Percentiles rank a stretch among this genome's conserved stretches.
Conservation (phyloP, 2,329 filamentous ascomycete genomes). For the Colletotrichum euphorbiae region DNA sequence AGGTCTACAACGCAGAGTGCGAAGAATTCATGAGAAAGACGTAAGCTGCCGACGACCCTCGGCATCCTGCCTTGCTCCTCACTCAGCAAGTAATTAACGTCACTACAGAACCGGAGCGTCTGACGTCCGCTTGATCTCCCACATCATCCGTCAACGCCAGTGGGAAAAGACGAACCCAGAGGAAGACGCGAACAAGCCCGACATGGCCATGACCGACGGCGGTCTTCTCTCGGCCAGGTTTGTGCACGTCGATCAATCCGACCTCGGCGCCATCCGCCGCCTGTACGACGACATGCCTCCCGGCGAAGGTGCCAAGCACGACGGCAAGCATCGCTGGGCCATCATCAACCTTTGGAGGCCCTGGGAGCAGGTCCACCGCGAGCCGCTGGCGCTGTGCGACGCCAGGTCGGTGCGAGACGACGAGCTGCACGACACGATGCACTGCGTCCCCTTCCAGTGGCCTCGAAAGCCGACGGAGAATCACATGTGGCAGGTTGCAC, state of each 20-base stretch:
- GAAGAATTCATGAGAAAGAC: constrained; percentile 21
- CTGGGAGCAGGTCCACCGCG: constrained; percentile 57
- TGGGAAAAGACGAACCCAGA: constrained; percentile 17
- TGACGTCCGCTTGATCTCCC: constrained; percentile 16
- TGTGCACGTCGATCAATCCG: constrained; percentile 69
- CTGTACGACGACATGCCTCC: constrained; percentile 25
- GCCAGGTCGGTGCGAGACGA: constrained; percentile 50
- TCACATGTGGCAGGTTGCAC: constrained; percentile 53
- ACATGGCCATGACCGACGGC: constrained; percentile 27
- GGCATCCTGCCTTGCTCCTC: too few species aligned
- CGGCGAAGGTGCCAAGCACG: constrained; percentile 15
- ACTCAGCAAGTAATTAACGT: too few species aligned
- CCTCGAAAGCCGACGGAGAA: constrained; percentile 44
- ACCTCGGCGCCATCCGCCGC: constrained; percentile 50
- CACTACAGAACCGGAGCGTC: neutral
- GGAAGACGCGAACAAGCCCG: constrained; percentile 15
- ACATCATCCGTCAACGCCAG: constrained; percentile 16
- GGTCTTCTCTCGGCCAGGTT: constrained; percentile 4
- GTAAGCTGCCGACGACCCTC: constrained; percentile 3
- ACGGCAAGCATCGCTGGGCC: constrained; percentile 30
- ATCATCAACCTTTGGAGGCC: constrained; percentile 57
- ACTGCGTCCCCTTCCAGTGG: constrained; percentile 42
- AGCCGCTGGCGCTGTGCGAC: constrained; percentile 55
- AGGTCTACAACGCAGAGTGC: constrained; percentile 1
- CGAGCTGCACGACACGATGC: constrained; percentile 46